Evolutionary conservation across 352 stramenopile species (phyloP), one percentile per base, ranked within the genome.

Genomic region (Phytophthora sp.): DNA sequence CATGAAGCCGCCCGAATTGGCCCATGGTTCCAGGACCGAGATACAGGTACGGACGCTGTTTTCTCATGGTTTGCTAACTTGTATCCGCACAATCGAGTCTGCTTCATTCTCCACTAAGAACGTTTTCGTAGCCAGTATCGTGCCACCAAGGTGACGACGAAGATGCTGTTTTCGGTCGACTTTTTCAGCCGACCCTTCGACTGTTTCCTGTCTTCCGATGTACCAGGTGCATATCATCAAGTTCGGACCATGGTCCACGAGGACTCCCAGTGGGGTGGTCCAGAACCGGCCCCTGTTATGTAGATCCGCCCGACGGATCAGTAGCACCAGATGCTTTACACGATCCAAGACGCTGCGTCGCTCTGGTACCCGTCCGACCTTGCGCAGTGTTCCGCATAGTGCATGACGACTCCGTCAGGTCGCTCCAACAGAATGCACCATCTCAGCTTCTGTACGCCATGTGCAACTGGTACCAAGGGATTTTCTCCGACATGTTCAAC

Each of bases 171-270:
- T 20, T 13, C 4, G 4, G 41, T 49, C 11, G 41, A 49, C 15
- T 49, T 49, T 16, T 49, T 49, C 41, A 49, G 41, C 12, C 21
- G 41, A 2, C n/a, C 44, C 4, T 46, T 62, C 30, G 41, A 54
- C 9, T 30, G 54, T 7, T 62, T 62, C 21, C 29, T 54, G 29
- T 62, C 54, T 7, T 54, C 41, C 6, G 41, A 54, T 4, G 7
- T 6, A 13, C 16, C 54, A 8, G 54, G 20, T 13, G 39, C 20
- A 6, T 55, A 38, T 6, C 39, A 8, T 1, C 42, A 35, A 36
- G 20, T 36, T 7, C 29, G 54, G 2, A 54, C 15, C 13, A 29
- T 54, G 4, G 2, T 62, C 1, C 54, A 54, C 11, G 41, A 54
- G 3, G 54, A 38, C 54, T n/a, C 39, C 1, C 29, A 36, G 21